Base-by-base conservation (phyloP, 2,329 filamentous ascomycete species). In the Colletotrichum shisoi region DNA sequence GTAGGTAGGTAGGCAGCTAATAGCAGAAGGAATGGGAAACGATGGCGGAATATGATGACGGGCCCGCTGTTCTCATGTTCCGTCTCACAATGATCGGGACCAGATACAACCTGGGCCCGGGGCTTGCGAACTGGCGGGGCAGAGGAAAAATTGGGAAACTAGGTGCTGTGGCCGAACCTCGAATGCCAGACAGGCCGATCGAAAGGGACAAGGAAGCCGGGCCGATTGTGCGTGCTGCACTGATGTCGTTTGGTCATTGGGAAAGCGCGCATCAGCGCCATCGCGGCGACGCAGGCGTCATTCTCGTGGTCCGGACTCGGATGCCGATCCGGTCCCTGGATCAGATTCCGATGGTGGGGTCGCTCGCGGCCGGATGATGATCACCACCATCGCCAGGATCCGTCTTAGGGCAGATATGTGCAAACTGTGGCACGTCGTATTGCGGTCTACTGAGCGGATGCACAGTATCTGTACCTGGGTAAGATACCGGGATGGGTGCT, bases 71-170 rank as follows among this genome's bases (percentile, higher is more conserved):
- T 63, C 57, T 54, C 48, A 59, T 67, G 60, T 64, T 64, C 54
- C 54, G 53, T 64, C 61, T 67, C 48, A 59, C 54, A 48, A 24
- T 58, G 48, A 58, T 63, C 48, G 60, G 64, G 48, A 59, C 54
- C 42, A 45, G 46, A 59, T 64, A 49, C 53, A 48, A 58, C 61
- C 61, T 19, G 46, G 53, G 21, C 17, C 58, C 61, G 61, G 64
- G 64, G 64, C 64, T 67, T 67, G 53, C 61, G 61, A 67, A 59
- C 64, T 64, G 54, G 61, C 42, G 61, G 61, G 63, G 42, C n/a
- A 21, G 64, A 48, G 64, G 64, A 46, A 31, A 67, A 67, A 19
- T 54, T 54, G 60, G 21, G 53, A 57, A 31, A 27, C 42, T 57
- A 24, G 42, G 54, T 34, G 31, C 31, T 34, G 31, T 34, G 31